Base-by-base conservation (phyloP, 129 eudicot genomes). In the Solidago caesia region DNA sequence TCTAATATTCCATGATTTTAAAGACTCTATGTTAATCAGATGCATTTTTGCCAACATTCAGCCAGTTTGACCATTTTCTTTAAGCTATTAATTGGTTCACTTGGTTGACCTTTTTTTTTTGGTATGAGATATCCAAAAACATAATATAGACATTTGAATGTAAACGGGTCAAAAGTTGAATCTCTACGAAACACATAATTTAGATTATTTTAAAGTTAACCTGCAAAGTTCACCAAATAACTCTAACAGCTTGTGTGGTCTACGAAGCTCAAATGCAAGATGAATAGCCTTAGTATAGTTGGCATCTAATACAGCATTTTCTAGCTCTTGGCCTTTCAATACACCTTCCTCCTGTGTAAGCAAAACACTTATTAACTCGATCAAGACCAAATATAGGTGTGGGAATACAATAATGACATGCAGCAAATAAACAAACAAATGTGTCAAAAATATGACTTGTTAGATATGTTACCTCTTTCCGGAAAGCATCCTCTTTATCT, bases 251-350 rank as follows among this genome's bases (percentile, higher is more conserved):
- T 85, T 91, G 79, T 91, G 96, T 75, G 99, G 97, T 70, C 91
- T 88, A 25, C 89, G 88, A 63, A 94, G 97, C 86, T 94, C 97
- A 84, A 90, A 88, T 47, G 96, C 97, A 78, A 94, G 84, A 80
- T 85, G 97, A 73, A 94, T 87, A 49, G 99, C 99, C 70, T 81
- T 88, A n/a, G 87, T 75, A 82, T 91, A 94, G 74, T 94, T 91
- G 55, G 93, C 89, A 75, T 90, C 99, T 8, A 75, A 59, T 53
- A 88, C 77, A 71, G 96, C 99, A 79, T 88, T 94, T 66, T 91
- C 96, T 41, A 94, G 86, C 76, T 94, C 99, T 85, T 94, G 99
- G 10, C 91, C 87, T 75, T 78, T 91, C 49, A 88, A 65, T 68
- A 91, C 84, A 62, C 77, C 84, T 85, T 88, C 99, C 84, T 91